phyloP scores from a whole-genome alignment of 2,329 filamentous ascomycete species.

The Epichloe gansuensis region DNA sequence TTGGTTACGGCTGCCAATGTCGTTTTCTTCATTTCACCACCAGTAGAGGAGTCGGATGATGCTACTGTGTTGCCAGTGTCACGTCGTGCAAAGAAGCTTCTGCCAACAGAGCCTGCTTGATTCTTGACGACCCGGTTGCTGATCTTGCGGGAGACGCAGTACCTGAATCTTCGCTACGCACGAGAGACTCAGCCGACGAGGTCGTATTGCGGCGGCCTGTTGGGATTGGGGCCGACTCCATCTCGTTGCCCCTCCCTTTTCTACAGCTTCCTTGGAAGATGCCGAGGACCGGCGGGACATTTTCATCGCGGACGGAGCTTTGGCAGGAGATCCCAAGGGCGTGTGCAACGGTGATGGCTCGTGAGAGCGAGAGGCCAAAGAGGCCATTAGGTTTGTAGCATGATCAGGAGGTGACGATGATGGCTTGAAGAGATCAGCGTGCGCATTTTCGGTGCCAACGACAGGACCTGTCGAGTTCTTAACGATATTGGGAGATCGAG shows the following conservation, averaged over 20 bases:
- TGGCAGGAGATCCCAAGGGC: constrained; percentile 22
- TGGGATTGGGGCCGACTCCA: constrained; percentile 16
- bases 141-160: constrained; percentile 19
- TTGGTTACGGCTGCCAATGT: constrained; percentile 43
- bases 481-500: constrained; percentile 22
- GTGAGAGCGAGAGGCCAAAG: constrained; percentile 50
- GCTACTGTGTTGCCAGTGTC: constrained; percentile 25
- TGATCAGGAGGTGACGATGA: constrained; percentile 44
- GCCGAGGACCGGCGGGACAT: constrained; percentile 36
- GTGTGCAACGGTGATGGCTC: constrained; percentile 39
- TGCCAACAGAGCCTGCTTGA: constrained; percentile 26
- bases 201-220: constrained; percentile 25
- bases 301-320: constrained; percentile 25
- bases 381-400: constrained; percentile 54
- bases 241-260: constrained; percentile 23
- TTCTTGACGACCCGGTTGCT: constrained; percentile 26
- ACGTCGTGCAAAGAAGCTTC: constrained; percentile 28
- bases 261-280: constrained; percentile 32
- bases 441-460: constrained; percentile 53
- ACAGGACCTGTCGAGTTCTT: constrained; percentile 47
- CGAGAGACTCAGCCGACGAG: constrained; percentile 24
- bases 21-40: constrained; percentile 31
- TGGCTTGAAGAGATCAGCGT: constrained; percentile 51
- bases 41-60: constrained; percentile 24
- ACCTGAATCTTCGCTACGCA: constrained; percentile 12